Evolutionary conservation across 495 filamentous ascomycete genomes (phyloP).

Genomic region (Alectoria sarmentosa): DNA sequence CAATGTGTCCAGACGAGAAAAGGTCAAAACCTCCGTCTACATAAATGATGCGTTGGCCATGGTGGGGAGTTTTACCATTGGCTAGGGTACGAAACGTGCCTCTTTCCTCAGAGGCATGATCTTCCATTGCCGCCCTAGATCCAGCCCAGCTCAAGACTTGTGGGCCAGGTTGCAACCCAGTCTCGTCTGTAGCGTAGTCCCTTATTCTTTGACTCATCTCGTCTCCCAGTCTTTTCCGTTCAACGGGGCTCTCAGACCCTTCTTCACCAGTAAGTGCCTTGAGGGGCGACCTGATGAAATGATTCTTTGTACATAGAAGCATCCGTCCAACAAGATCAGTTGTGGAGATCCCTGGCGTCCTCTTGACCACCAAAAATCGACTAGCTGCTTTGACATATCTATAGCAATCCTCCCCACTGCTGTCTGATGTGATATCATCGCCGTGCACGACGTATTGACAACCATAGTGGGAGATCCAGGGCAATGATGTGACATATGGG

Average conservation of each 20-base stretch:
- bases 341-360: conserved; percentile 94
- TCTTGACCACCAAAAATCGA: conserved; percentile 87
- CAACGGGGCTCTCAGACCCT: conserved; percentile 59
- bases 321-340: conserved; percentile 96
- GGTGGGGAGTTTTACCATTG: conserved; percentile 54
- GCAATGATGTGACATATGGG: conserved; percentile 88
- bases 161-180: conserved; percentile 60
- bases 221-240: conserved; percentile 51
- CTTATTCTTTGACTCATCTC: conserved; percentile 63
- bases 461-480: conserved; percentile 91
- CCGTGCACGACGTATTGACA: conserved; percentile 92
- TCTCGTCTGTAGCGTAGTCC: conserved; percentile 82
- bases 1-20: conserved; percentile 94
- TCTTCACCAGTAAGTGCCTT: conserved; percentile 61
- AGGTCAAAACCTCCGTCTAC: conserved; percentile 96
- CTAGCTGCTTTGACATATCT: conserved; percentile 88
- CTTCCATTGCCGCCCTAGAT: conserved; percentile 46
- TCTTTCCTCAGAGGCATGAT: conserved; percentile 42
- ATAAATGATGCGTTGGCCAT: conserved; percentile 82
- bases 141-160: conserved; percentile 74
- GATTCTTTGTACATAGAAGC: conserved; percentile 83
- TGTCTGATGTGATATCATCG: conserved; percentile 81
- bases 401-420: conserved; percentile 88
- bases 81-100: conserved; percentile 58
- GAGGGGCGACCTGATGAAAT: conserved; percentile 75